Evolutionary conservation across 208 protist species (phyloP).

Genomic region (Leishmania major): DNA sequence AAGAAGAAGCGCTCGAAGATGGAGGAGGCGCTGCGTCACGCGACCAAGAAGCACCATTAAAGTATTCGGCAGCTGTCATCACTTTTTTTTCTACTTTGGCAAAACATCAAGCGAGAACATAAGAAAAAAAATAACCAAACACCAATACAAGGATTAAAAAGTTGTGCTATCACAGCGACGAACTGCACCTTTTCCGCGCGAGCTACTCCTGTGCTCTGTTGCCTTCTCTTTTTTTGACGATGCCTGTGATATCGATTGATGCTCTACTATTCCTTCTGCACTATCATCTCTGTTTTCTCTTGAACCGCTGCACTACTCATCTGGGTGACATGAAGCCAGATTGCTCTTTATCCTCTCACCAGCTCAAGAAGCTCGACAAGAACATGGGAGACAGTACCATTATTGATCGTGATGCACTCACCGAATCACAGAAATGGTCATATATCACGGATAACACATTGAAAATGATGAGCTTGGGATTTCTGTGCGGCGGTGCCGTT

Average conservation of each 20-base stretch:
- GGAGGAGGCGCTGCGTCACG: conserved; percentile 89
- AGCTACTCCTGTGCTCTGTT: neutral
- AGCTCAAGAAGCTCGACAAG: conserved; percentile 12
- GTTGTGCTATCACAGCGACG: neutral
- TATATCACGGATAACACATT: conserved; percentile 82
- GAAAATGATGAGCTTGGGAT: conserved; percentile 75
- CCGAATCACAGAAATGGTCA: conserved; percentile 80
- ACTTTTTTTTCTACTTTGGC: conserved; percentile 23
- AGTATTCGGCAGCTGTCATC: conserved; percentile 11
- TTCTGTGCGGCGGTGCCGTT: conserved; percentile 63
- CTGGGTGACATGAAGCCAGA: neutral
- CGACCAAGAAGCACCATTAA: conserved; percentile 69
- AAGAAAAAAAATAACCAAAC: conserved; percentile 13
- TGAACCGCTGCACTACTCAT: neutral
- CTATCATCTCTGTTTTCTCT: neutral
- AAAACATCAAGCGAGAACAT: conserved; percentile 3
- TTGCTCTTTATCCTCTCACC: conserved; percentile 12
- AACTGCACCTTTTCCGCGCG: neutral
- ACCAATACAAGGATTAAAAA: neutral
- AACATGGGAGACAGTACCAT: conserved; percentile 30
- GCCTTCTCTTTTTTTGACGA: neutral
- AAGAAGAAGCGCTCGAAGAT: conserved; percentile 94
- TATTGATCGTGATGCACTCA: conserved; percentile 64
- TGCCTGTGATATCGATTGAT: neutral
- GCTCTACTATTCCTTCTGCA: neutral